These are phyloP conservation scores for Diddensiella santjacobensis DNA, from an alignment of 805 yeast species.

Conservation along the genomic window DNA sequence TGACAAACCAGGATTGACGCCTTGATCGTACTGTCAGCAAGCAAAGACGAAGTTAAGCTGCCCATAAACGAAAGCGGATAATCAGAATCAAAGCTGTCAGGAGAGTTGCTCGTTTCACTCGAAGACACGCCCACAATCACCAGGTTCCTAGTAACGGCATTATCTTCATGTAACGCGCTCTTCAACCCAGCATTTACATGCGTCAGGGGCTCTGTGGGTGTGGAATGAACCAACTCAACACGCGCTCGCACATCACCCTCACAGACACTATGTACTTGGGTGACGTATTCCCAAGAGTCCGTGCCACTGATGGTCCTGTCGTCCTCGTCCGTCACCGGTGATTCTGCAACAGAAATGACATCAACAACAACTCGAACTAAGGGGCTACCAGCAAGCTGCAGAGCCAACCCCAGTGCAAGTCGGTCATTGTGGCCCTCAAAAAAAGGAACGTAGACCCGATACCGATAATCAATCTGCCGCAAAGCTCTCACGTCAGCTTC, in stretches of 20 bases:
- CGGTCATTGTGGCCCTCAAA: slow-evolving; percentile 17
- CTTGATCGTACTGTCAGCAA: slow-evolving; percentile 2
- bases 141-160: slow-evolving; percentile 1
- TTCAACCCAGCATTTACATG: not conserved
- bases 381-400: slow-evolving; percentile 18
- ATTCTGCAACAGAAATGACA: slow-evolving; percentile 5
- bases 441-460: slow-evolving; percentile 18
- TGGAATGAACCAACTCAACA: slow-evolving; percentile 1
- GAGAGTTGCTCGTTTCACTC: not conserved
- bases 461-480: not conserved
- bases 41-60: not conserved
- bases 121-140: not conserved
- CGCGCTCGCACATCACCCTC: not conserved
- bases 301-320: slow-evolving; percentile 8
- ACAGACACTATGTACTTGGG: not conserved
- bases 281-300: slow-evolving; percentile 12
- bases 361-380: slow-evolving; percentile 15
- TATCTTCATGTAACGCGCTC: not conserved
- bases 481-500: slow-evolving; percentile 4
- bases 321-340: slow-evolving; percentile 4
- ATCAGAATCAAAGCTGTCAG: not conserved
- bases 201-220: not conserved
- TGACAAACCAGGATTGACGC: slow-evolving; percentile 13
- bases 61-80: slow-evolving; percentile 1
- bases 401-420: slow-evolving; percentile 16